Conservation (phyloP, 768 basidiomycete species). For the Rhodocollybia butyracea region DNA sequence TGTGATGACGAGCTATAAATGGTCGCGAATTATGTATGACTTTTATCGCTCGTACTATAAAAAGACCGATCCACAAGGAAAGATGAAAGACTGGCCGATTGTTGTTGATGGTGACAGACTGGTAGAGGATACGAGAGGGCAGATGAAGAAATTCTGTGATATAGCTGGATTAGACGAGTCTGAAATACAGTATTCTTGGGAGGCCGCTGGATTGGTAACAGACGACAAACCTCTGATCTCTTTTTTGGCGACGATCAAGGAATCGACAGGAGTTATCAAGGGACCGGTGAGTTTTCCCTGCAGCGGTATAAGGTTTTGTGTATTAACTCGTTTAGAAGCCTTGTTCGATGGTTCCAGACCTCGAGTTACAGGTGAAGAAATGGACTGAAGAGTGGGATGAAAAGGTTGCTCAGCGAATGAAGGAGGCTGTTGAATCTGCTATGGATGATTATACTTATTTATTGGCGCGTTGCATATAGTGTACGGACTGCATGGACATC, state of each 20-base stretch:
- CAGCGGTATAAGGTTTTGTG: not conserved
- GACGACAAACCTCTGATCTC: not conserved
- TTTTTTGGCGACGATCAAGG: not conserved
- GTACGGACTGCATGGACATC: too few species aligned
- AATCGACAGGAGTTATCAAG: constrained; percentile 3
- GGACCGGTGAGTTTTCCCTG: not conserved
- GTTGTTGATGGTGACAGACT: constrained; percentile 4
- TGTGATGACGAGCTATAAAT: not conserved
- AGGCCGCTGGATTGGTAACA: not conserved
- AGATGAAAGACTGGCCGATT: not conserved
- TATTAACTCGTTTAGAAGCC: not conserved
- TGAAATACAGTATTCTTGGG: constrained; percentile 4
- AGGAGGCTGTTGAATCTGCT: not conserved
- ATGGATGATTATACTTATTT: constrained; percentile 8
- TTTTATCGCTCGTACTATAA: constrained; percentile 4
- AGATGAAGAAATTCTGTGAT: constrained; percentile 7
- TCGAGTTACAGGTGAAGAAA: constrained; percentile 3
- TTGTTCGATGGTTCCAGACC: not conserved
- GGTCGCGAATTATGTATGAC: constrained; percentile 4
- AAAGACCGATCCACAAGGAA: not conserved
- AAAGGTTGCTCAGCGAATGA: not conserved
- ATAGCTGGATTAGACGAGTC: not conserved
- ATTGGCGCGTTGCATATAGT: not conserved
- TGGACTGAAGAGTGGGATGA: constrained; percentile 4
- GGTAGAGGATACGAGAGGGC: not conserved